Percentiles rank a stretch among this genome's conserved stretches.
Conservation (phyloP, 2,329 filamentous ascomycete genomes). For the Trichoderma afroharzianum region DNA sequence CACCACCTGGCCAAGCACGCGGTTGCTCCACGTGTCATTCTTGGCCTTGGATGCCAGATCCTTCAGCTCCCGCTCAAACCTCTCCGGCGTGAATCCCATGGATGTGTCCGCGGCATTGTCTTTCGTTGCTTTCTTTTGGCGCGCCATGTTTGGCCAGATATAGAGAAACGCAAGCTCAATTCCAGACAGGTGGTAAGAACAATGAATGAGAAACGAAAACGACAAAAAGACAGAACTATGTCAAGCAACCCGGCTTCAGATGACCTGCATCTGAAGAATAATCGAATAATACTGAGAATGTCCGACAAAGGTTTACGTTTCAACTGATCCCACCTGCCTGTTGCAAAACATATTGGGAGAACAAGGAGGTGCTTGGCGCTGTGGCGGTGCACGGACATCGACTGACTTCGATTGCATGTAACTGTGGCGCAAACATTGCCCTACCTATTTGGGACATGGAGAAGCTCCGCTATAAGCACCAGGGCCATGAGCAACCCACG, state of each 20-base stretch:
- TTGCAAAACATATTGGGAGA: neutral
- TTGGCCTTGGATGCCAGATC: conserved; percentile 45
- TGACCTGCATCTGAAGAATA: conserved; percentile 31
- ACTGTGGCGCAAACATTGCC: neutral
- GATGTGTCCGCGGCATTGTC: conserved; percentile 18
- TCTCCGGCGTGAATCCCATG: conserved; percentile 44
- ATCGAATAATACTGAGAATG: conserved; percentile 16
- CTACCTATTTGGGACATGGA: neutral
- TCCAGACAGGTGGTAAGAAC: neutral
- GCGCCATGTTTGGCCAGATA: neutral
- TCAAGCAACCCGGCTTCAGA: conserved; percentile 25
- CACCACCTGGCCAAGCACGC: conserved; percentile 34
- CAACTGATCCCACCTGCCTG: neutral
- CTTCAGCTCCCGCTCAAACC: conserved; percentile 53
- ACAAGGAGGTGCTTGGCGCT: conserved; percentile 5
- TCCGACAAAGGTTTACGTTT: conserved; percentile 20
- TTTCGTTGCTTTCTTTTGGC: neutral
- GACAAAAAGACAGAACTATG: neutral
- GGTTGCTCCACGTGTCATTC: conserved; percentile 31
- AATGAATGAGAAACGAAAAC: neutral
- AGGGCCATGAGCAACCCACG: neutral
- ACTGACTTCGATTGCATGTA: neutral
- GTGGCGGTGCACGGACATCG: neutral
- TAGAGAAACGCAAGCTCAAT: neutral
- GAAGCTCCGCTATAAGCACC: neutral